These are phyloP conservation scores for Rhizopus arrhizus DNA, from an alignment of 371 early-diverging fungal species.

Conservation along the genomic window DNA sequence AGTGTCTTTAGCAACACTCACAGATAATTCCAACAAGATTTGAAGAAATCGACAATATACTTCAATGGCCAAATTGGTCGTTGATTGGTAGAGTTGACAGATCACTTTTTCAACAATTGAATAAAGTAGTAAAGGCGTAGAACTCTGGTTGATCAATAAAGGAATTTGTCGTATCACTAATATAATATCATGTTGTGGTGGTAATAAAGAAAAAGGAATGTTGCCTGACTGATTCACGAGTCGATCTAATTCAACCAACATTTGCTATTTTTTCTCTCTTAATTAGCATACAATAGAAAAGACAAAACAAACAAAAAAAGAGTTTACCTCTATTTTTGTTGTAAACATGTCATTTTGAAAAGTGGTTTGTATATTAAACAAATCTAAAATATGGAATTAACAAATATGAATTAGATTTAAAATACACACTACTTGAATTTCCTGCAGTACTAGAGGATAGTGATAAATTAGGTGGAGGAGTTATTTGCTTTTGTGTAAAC, in stretches of 20 bases:
- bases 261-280: constrained; percentile 38
- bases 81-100: constrained; percentile 74
- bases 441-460: background rate
- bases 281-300: background rate
- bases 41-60: constrained; percentile 82
- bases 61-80: constrained; percentile 75
- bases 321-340: constrained; percentile 27
- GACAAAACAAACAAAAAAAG: background rate
- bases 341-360: constrained; percentile 21
- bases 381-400: constrained; percentile 6
- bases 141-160: constrained; percentile 64
- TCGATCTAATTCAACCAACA: constrained; percentile 78
- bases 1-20: constrained; percentile 79
- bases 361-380: constrained; percentile 13
- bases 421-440: background rate
- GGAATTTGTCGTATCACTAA: constrained; percentile 74
- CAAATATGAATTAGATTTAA: too few species aligned
- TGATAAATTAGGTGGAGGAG: constrained; percentile 21
- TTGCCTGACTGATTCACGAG: constrained; percentile 61
- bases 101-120: constrained; percentile 83
- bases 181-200: constrained; percentile 81
- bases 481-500: constrained; percentile 31
- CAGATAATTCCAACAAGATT: constrained; percentile 77
- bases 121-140: constrained; percentile 64
- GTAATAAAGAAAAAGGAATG: constrained; percentile 67